A percentile compares a stretch with the other conserved stretches of the same genome.
These are phyloP conservation scores for Zygoascus bituminiphila DNA, from an alignment of 805 yeast genomes.

Conservation along the genomic window DNA sequence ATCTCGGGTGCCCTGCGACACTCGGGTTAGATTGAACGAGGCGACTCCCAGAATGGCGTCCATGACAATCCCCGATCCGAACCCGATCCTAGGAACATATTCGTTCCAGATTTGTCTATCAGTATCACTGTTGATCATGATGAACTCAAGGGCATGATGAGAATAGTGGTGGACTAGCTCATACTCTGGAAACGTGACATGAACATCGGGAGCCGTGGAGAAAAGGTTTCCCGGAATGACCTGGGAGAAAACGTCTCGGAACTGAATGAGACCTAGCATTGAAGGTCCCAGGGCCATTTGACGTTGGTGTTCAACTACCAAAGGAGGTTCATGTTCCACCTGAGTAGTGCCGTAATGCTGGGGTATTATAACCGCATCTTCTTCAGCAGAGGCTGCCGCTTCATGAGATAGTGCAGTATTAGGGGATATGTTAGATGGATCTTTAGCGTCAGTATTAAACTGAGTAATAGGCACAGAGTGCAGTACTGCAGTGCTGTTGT, in stretches of 20 bases:
- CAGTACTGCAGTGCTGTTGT: no score
- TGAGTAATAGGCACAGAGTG: no score
- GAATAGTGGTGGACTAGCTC: conserved; percentile 15
- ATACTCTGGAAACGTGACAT: conserved; percentile 7
- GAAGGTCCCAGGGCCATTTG: neutral
- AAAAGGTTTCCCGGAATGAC: neutral
- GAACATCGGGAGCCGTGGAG: neutral
- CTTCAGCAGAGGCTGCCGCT: no score
- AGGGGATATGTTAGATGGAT: no score
- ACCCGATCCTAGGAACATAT: conserved; percentile 12
- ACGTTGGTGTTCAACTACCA: no score
- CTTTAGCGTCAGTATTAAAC: no score
- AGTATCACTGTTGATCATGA: conserved; percentile 10
- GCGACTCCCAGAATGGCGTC: conserved; percentile 13
- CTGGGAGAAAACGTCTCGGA: neutral
- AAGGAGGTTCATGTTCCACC: no score
- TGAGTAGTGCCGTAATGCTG: no score
- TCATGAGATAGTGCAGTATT: no score
- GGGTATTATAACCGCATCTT: no score
- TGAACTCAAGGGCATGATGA: conserved; percentile 5
- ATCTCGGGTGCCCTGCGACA: conserved; percentile 6
- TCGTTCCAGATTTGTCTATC: conserved; percentile 13
- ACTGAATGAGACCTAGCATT: neutral
- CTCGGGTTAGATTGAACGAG: conserved; percentile 11
- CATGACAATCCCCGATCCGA: conserved; percentile 7